phyloP scores from a whole-genome alignment of 2,329 filamentous ascomycete genomes.

The Botrytis galanthina region DNA sequence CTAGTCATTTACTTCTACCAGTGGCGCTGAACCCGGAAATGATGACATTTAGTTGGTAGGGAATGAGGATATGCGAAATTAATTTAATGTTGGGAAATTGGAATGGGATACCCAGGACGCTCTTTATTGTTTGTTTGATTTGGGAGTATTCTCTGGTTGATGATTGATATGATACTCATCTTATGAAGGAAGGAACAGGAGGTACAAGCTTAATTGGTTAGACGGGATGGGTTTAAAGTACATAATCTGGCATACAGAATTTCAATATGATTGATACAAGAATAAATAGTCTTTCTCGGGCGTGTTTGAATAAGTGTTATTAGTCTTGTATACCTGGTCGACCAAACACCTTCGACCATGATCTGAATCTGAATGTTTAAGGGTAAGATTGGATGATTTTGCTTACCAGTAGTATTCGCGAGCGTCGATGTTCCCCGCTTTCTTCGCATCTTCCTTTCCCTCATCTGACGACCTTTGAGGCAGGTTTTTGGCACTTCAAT shows the following conservation, averaged over 20 bases:
- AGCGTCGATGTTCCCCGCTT: background rate
- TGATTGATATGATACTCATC: background rate
- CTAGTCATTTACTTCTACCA: slow-evolving; percentile 19
- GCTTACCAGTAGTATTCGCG: background rate
- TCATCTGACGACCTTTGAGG: background rate
- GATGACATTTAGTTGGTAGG: slow-evolving; percentile 21
- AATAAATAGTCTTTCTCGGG: background rate
- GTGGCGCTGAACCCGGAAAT: slow-evolving; percentile 20
- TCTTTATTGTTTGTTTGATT: background rate
- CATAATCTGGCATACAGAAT: background rate
- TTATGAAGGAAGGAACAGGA: background rate
- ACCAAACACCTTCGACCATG: background rate
- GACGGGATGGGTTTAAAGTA: background rate
- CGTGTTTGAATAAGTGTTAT: background rate
- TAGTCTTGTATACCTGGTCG: background rate
- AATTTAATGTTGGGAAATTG: background rate
- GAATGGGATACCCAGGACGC: background rate
- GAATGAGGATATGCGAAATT: background rate
- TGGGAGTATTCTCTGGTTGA: background rate
- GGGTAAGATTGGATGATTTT: background rate
- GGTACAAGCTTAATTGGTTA: slow-evolving; percentile 2
- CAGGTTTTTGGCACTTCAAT: background rate
- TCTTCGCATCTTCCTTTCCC: background rate
- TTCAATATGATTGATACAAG: background rate
- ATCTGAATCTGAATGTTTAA: background rate